These are phyloP conservation scores for Deinandra increscens DNA, from an alignment of 129 eudicot species.

Conservation along the genomic window DNA sequence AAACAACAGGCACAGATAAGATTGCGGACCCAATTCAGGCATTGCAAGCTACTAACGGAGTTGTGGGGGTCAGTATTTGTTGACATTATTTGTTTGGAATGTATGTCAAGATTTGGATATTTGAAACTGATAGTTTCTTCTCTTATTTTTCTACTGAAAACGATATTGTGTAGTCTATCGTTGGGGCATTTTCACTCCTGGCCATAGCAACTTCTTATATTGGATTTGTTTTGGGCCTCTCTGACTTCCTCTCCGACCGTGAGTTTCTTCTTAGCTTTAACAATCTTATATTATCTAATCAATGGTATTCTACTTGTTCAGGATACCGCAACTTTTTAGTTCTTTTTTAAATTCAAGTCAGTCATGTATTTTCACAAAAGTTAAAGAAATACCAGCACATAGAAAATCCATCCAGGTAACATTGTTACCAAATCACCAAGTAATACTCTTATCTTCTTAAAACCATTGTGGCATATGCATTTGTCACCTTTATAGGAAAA, in stretches of 20 bases:
- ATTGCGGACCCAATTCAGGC: slow-evolving; percentile 67
- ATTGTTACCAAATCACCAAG: background rate
- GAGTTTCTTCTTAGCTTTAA: slow-evolving; percentile 31
- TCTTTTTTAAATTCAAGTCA: background rate
- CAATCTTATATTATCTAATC: background rate
- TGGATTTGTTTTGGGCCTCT: slow-evolving; percentile 90
- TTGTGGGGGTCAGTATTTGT: slow-evolving; percentile 70
- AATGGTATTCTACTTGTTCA: slow-evolving; percentile 1
- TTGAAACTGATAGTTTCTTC: slow-evolving; percentile 4
- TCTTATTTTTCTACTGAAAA: background rate
- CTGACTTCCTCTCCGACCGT: slow-evolving; percentile 92
- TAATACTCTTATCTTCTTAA: background rate
- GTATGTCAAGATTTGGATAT: slow-evolving; percentile 6
- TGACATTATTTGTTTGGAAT: slow-evolving; percentile 1
- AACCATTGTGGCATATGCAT: slow-evolving; percentile 4
- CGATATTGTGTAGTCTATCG: slow-evolving; percentile 69
- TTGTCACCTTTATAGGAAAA: background rate
- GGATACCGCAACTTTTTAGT: background rate
- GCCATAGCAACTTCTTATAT: slow-evolving; percentile 94
- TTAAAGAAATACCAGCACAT: background rate
- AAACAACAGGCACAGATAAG: slow-evolving; percentile 44
- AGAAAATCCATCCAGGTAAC: background rate
- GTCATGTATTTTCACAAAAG: background rate
- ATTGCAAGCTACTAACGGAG: slow-evolving; percentile 74
- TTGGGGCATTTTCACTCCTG: slow-evolving; percentile 78